Evolutionary conservation across 306 rosid species (phyloP), one percentile per base, ranked within the genome.

Genomic region (Quercus alba): DNA sequence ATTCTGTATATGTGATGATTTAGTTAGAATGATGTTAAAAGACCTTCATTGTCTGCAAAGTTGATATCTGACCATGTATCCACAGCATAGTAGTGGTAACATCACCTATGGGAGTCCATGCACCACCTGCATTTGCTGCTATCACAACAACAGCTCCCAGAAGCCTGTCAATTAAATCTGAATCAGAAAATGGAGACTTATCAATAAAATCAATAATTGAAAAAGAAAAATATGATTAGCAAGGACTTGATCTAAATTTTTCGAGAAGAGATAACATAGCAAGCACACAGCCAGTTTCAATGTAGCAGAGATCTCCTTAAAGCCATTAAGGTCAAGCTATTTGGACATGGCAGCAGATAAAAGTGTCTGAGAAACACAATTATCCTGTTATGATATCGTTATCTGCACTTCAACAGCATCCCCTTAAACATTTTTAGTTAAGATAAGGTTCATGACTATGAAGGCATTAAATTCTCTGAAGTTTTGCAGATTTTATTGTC

Each of bases 51-150:
- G 97, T 95, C 71, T 69, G 86, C 83, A 93, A 70, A 20, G 98
- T 87, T 56, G 97, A 87, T 88, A 95, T 89, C 80, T 93, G 99
- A 80, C 99, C 98, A 77, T 95, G 97, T 80, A 95, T 95, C 99
- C 99, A 95, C 66, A 95, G 86, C 99, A 95, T 95, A 28, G 97
- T 95, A 33, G 98, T 95, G 75, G 99, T 95, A 72, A 95, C 96
- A 85, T 95, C 99, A 55, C 99, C 99, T 35, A 95, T 95, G 56
- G 99, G 99, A 38, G 98, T 93, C 99, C 99, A 95, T 20, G 99
- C 97, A 79, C 99, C 99, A 77, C 99, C 99, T 15, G 99, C 91
- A 79, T 95, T 95, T 86, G 99, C 99, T 52, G 99, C 97, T 80
- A 95, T 93, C 28, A 95, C 99, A 57, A 94, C 91, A 70, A 93